Evolutionary conservation across 1,284 basidiomycete species (phyloP), one percentile per base, ranked within the genome.

Genomic region (Chalciporus sp.): DNA sequence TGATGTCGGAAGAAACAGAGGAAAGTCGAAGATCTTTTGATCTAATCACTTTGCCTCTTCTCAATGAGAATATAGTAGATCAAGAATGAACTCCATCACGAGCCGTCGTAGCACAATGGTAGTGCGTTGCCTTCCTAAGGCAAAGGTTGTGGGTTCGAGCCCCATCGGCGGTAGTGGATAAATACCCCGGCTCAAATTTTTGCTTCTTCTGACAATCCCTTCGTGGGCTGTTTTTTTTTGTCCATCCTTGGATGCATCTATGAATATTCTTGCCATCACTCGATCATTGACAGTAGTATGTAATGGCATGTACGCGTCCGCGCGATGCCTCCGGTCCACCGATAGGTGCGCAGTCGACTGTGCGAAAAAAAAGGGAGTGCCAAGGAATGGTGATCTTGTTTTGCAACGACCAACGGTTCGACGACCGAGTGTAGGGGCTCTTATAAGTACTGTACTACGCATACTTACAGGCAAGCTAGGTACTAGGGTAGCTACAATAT

Each of bases 61-160:
- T 14, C 48, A 19, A 37, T 1, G 9, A 9, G 16, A 26, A 42
- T 3, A 26, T 42, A 6, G 8, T 17, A 10, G 1, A n/a, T 27
- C 10, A 4, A 8, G 16, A 33, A 8, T 6, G 2, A 1, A 0
- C 11, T 1, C 0, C 4, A 1, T 10, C 12, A 20, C 37, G 68
- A 67, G 68, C 68, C 68, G 71, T 71, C 71, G 71, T 70, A 72
- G 68, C 68, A 72, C 68, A 70, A 70, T 70, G 68, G 68, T 71
- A 70, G 68, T 72, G 68, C 68, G 68, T 70, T 72, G 71, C 70
- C 70, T 70, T 70, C 68, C 68, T 70, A 70, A 70, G 68, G 70
- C 71, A 72, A 70, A 70, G 68, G 68, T 72, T 70, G 68, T 70
- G 68, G 68, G 68, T 70, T 70, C 68, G 68, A 70, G 55, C 71